These are phyloP conservation scores for Spathaspora sp. DNA, from an alignment of 805 yeast genomes.

Conservation along the genomic window DNA sequence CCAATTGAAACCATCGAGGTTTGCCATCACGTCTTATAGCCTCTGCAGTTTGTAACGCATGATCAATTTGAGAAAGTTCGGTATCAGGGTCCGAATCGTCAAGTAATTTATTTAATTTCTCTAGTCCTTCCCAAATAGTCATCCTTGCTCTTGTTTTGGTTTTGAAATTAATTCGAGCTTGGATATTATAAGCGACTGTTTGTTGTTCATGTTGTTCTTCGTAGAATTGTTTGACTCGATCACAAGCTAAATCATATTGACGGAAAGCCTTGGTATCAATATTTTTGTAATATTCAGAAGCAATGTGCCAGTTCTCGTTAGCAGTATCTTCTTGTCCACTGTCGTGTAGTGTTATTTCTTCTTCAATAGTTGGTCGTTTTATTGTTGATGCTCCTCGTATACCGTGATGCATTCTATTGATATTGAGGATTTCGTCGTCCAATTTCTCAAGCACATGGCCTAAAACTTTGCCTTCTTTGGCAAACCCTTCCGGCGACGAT, in stretches of 20 bases:
- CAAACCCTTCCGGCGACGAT: not conserved
- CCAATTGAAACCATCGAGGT: slow-evolving; percentile 75
- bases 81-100: slow-evolving; percentile 79
- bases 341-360: slow-evolving; percentile 2
- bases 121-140: slow-evolving; percentile 71
- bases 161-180: slow-evolving; percentile 68
- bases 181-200: slow-evolving; percentile 69
- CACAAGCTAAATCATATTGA: slow-evolving; percentile 67
- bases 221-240: slow-evolving; percentile 62
- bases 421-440: slow-evolving; percentile 23
- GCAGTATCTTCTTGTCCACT: slow-evolving; percentile 3
- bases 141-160: slow-evolving; percentile 62
- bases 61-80: slow-evolving; percentile 70
- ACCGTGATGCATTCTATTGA: slow-evolving; percentile 19
- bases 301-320: slow-evolving; percentile 20
- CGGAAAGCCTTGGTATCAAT: slow-evolving; percentile 46
- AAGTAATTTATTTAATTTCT: slow-evolving; percentile 54
- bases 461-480: not conserved
- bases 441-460: slow-evolving; percentile 19
- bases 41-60: slow-evolving; percentile 73
- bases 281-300: slow-evolving; percentile 26
- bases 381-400: slow-evolving; percentile 4
- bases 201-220: slow-evolving; percentile 66
- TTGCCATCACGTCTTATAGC: slow-evolving; percentile 64
- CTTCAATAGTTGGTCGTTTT: slow-evolving; percentile 1